Base-by-base conservation (phyloP, 805 yeast species). In the Wickerhamomyces bisporus region DNA sequence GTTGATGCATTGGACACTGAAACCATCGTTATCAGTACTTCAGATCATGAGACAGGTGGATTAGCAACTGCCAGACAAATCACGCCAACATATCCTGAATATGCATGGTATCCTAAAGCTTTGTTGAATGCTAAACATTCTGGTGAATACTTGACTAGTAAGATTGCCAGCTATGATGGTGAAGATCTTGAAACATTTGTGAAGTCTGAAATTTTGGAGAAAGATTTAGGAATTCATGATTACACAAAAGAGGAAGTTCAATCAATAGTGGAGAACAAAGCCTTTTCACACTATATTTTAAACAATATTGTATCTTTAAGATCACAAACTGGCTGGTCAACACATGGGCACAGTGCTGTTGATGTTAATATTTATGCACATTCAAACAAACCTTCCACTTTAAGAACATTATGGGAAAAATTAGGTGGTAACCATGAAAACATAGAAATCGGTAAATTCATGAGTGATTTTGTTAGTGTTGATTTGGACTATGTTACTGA, bases 11-110 rank as follows among this genome's bases (percentile, higher is more conserved):
- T 83, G 2, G 86, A 83, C 35, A 78, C 74, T 11, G 96, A 87
- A 49, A 86, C 96, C 3, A 67, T 83, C 32, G 73, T 86, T 29
- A 68, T 89, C 30, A 78, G 91, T 19, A 87, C 96, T 2, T 82
- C 94, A 18, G 97, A 89, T 60, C 98, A 89, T 65, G 98, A 89
- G 60, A 89, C 97, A 19, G 98, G 98, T 45, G 98, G 97, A 0
- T 70, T 89, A 46, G 83, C 84, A n/a, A 75, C 86, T 32, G 87
- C 95, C 0, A 77, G 89, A 62, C 96, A 89, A 66, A 60, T 84
- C 27, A 55, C 77, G 5, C 58, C 68, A 4, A 56, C 57, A 1
- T 87, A 88, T 58, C 97, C 97, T 2, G 95, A 87, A 41, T 88
- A 88, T 55, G 55, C 77, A 41, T 89, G 96, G 96, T 75, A 71